Evolutionary conservation across 1,284 basidiomycete genomes (phyloP).

Genomic region (Rhodofomes roseus): DNA sequence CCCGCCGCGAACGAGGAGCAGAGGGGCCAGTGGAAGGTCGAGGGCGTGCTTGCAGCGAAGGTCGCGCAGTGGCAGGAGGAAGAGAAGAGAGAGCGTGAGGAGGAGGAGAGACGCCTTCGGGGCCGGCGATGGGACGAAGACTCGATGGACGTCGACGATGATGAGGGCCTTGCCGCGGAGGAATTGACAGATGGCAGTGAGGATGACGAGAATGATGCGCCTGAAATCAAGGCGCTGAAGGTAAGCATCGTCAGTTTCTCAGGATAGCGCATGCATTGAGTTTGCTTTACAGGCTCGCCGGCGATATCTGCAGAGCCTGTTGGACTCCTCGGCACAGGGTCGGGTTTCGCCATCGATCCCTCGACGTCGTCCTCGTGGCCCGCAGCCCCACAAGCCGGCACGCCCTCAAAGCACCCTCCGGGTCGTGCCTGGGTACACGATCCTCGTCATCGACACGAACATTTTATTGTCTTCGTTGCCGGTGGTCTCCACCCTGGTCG

Average conservation of each 20-base stretch:
- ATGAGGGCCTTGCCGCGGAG: slow-evolving; percentile 32
- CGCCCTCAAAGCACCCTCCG: slow-evolving; percentile 33
- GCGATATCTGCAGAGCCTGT: slow-evolving; percentile 57
- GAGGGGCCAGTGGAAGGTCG: slow-evolving; percentile 62
- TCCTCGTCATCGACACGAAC: slow-evolving; percentile 93
- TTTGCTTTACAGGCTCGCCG: slow-evolving; percentile 53
- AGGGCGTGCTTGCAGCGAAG: slow-evolving; percentile 67
- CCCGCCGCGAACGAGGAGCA: slow-evolving; percentile 35
- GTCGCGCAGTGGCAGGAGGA: slow-evolving; percentile 70
- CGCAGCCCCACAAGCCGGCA: slow-evolving; percentile 23
- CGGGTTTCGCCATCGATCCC: slow-evolving; percentile 24
- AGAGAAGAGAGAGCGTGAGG: slow-evolving; percentile 58
- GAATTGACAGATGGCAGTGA: slow-evolving; percentile 46
- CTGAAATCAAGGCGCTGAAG: slow-evolving; percentile 76
- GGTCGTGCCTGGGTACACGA: slow-evolving; percentile 82
- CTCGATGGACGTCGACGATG: slow-evolving; percentile 67
- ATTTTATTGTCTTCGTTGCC: slow-evolving; percentile 81
- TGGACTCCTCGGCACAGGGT: slow-evolving; percentile 42
- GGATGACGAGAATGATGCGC: slow-evolving; percentile 63
- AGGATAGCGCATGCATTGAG: slow-evolving; percentile 8
- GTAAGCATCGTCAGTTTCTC: slow-evolving; percentile 37
- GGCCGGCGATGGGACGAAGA: slow-evolving; percentile 59
- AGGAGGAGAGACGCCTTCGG: slow-evolving; percentile 60
- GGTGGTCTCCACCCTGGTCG: slow-evolving; percentile 72
- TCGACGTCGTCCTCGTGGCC: slow-evolving; percentile 33